A percentile compares a stretch with the other conserved stretches of the same genome.
Conservation (phyloP, 1,139 yeast species). For the Sporopachydermia cereana region DNA sequence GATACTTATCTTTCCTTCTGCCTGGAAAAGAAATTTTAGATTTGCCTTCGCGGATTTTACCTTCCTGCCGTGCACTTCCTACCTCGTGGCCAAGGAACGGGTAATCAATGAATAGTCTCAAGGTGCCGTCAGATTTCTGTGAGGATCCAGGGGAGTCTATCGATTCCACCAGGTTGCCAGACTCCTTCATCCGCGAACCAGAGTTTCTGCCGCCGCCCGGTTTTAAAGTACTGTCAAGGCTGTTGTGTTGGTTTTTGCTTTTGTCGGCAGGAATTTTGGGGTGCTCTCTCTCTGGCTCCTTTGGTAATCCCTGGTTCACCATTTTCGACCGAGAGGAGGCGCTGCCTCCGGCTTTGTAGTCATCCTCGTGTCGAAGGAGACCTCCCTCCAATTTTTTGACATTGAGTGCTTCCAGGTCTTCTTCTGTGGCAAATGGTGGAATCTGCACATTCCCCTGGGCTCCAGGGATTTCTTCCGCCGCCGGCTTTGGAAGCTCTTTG, state of each 20-base stretch:
- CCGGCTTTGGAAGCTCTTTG: background rate
- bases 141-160: background rate
- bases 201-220: background rate
- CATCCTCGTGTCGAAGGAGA: background rate
- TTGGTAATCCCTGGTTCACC: background rate
- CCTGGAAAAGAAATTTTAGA: slow-evolving; percentile 1
- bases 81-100: background rate
- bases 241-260: background rate
- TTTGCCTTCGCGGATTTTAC: background rate
- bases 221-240: background rate
- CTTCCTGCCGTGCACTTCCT: slow-evolving; percentile 1
- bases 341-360: background rate
- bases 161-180: too few species aligned
- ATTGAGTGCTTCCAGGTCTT: background rate
- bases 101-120: background rate
- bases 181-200: background rate
- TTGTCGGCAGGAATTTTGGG: slow-evolving; percentile 4
- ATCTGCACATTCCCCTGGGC: background rate
- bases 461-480: background rate
- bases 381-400: background rate
- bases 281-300: background rate
- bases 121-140: background rate
- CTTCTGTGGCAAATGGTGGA: slow-evolving; percentile 4
- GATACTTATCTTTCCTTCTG: background rate
- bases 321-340: background rate